phyloP scores from a whole-genome alignment of 306 rosid genomes.

The Inga laurina region DNA sequence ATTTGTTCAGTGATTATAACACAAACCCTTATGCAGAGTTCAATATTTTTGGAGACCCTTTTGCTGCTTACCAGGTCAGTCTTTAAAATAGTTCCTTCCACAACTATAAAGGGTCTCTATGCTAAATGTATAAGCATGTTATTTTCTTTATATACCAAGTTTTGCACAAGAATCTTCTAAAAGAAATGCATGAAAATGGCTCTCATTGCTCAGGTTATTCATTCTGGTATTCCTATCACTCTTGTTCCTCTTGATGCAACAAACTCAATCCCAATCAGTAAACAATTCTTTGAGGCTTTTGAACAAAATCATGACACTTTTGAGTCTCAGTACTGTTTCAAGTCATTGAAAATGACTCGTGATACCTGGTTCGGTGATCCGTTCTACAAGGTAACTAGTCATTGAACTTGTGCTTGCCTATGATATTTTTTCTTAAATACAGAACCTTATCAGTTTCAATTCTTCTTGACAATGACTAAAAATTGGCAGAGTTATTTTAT shows the following conservation, averaged over 20 bases:
- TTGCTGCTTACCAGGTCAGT: slow-evolving; percentile 89
- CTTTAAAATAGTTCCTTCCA: background rate
- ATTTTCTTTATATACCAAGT: background rate
- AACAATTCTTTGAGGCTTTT: slow-evolving; percentile 64
- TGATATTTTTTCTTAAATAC: background rate
- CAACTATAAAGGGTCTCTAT: background rate
- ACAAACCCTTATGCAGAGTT: slow-evolving; percentile 89
- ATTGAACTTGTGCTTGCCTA: background rate
- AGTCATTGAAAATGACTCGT: slow-evolving; percentile 80
- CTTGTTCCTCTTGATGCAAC: slow-evolving; percentile 95
- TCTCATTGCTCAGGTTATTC: slow-evolving; percentile 61
- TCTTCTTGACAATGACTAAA: slow-evolving; percentile 6
- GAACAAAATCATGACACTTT: slow-evolving; percentile 62
- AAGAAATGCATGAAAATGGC: background rate
- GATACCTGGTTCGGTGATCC: slow-evolving; percentile 73
- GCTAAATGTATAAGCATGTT: background rate
- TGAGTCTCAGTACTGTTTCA: slow-evolving; percentile 80
- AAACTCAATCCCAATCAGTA: slow-evolving; percentile 72
- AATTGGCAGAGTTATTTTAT: slow-evolving; percentile 74
- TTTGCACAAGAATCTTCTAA: background rate
- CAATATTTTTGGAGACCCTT: slow-evolving; percentile 88
- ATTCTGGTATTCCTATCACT: slow-evolving; percentile 91
- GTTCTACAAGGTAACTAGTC: slow-evolving; percentile 63
- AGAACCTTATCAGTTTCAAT: background rate
- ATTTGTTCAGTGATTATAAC: slow-evolving; percentile 66